A percentile compares a stretch with the other conserved stretches of the same genome.
phyloP scores from a whole-genome alignment of 176 grass and related monocot species.

The Oryza rufipogon region DNA sequence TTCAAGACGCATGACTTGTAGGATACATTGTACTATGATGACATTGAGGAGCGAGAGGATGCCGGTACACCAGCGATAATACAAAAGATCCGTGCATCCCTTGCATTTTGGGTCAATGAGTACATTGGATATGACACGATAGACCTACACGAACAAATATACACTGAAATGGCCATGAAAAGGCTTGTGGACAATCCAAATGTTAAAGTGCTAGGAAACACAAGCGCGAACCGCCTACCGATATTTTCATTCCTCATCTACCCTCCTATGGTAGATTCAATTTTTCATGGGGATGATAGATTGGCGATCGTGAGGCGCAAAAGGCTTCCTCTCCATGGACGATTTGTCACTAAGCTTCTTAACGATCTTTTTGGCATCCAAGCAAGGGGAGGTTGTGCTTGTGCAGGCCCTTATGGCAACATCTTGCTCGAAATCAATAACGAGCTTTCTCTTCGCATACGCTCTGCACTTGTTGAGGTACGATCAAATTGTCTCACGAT shows the following conservation, averaged over 20 bases:
- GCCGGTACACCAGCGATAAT: slow-evolving; percentile 64
- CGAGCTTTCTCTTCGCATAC: slow-evolving; percentile 54
- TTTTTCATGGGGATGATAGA: background rate
- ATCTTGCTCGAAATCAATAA: slow-evolving; percentile 51
- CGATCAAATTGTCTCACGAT: background rate
- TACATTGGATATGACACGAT: slow-evolving; percentile 58
- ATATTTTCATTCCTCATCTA: slow-evolving; percentile 83
- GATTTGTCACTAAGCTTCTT: slow-evolving; percentile 63
- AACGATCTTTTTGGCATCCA: slow-evolving; percentile 90
- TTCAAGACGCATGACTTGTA: background rate
- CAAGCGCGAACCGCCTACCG: slow-evolving; percentile 34
- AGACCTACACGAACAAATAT: slow-evolving; percentile 32
- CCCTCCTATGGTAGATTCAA: background rate
- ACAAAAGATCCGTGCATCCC: slow-evolving; percentile 66
- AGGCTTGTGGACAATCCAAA: slow-evolving; percentile 46
- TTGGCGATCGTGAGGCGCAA: background rate
- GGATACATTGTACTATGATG: slow-evolving; percentile 69
- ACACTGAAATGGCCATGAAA: slow-evolving; percentile 43
- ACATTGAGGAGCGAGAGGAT: slow-evolving; percentile 78
- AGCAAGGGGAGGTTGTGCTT: slow-evolving; percentile 73
- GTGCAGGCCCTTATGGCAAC: slow-evolving; percentile 77
- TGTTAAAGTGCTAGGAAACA: slow-evolving; percentile 63
- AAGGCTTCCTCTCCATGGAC: slow-evolving; percentile 57
- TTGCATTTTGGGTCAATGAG: slow-evolving; percentile 81
- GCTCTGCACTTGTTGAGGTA: slow-evolving; percentile 59